These are phyloP conservation scores for Singerocomus rubriflavus DNA, from an alignment of 1,284 basidiomycete species.

Conservation along the genomic window DNA sequence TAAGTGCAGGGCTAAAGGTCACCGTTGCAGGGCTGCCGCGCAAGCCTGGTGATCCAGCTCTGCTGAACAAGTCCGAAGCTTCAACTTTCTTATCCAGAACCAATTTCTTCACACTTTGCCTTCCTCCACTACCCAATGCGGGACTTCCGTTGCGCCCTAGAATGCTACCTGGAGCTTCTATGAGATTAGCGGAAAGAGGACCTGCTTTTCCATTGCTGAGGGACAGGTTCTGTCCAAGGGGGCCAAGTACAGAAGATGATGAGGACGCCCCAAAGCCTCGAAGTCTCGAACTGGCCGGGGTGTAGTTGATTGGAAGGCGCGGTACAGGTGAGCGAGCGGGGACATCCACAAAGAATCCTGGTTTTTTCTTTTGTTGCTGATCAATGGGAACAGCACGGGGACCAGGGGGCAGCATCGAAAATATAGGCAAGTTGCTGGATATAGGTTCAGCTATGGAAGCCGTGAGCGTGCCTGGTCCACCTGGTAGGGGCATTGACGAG, in stretches of 20 bases:
- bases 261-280: conserved; percentile 63
- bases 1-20: conserved; percentile 69
- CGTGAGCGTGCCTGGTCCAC: conserved; percentile 58
- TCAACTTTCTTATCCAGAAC: conserved; percentile 82
- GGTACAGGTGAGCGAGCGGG: conserved; percentile 65
- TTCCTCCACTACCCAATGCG: conserved; percentile 62
- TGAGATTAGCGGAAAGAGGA: conserved; percentile 48
- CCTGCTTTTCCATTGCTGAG: conserved; percentile 52
- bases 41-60: conserved; percentile 45
- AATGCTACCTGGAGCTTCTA: conserved; percentile 51
- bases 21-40: conserved; percentile 48
- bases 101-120: conserved; percentile 93
- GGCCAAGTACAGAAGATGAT: conserved; percentile 32
- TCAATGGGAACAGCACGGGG: conserved; percentile 61
- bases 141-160: conserved; percentile 65
- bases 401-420: conserved; percentile 68
- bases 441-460: conserved; percentile 92
- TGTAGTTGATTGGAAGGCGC: conserved; percentile 57
- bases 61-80: conserved; percentile 63
- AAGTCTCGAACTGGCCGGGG: conserved; percentile 62
- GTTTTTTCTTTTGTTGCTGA: conserved; percentile 66
- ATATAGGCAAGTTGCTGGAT: conserved; percentile 76
- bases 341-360: conserved; percentile 66
- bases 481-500: conserved; percentile 38
- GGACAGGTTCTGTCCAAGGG: conserved; percentile 37